Evolutionary conservation across 2,329 filamentous ascomycete species (phyloP), one percentile per base, ranked within the genome.

Genomic region (Sarocladiaceae sp.): DNA sequence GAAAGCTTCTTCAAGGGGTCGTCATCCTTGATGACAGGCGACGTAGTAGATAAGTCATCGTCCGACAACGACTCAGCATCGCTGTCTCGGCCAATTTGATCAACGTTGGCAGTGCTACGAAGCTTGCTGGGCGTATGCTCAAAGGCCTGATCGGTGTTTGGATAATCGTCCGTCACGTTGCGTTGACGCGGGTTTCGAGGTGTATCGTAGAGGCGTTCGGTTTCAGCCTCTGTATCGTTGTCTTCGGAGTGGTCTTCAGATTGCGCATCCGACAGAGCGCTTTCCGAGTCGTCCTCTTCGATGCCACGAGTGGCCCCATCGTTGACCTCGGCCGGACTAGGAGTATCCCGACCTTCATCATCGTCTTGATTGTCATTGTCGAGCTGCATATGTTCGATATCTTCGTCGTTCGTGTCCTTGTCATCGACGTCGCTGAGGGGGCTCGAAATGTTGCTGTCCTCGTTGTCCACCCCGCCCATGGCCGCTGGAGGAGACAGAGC

Each of bases 391-490:
- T 76, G 76, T 44, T 84, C 83, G 50, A 76, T 72, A 41, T 78
- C 78, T 41, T 85, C 83, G 50, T 85, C 80, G 43, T 87, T 83
- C 33, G 72, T 76, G 50, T 87, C 82, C 56, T 80, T 80, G 56
- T 95, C 87, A 58, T 90, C 89, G 46, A 95, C 86, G 56, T 96
- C 91, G 68, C 88, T 96, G 55, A 97, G 74, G 57, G 89, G 93
- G 64, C 91, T 97, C 31, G 90, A 96, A 44, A 85, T 74, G 60
- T 81, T 82, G 61, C 85, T 86, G 56, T 82, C 80, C 54, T 77
- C 76, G 50, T 69, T 68, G 55, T 76, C 75, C 51, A 67, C 65
- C 46, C 48, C 58, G 51, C 55, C 59, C 49, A 52, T 47, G 44
- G 51, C 53, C 21, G 56, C 45, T 24, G 74, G 70, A 3, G 40